Percentiles rank a stretch among this genome's conserved stretches.
phyloP scores from a whole-genome alignment of 768 basidiomycete species.

The Lepiota brunneoincarnata region DNA sequence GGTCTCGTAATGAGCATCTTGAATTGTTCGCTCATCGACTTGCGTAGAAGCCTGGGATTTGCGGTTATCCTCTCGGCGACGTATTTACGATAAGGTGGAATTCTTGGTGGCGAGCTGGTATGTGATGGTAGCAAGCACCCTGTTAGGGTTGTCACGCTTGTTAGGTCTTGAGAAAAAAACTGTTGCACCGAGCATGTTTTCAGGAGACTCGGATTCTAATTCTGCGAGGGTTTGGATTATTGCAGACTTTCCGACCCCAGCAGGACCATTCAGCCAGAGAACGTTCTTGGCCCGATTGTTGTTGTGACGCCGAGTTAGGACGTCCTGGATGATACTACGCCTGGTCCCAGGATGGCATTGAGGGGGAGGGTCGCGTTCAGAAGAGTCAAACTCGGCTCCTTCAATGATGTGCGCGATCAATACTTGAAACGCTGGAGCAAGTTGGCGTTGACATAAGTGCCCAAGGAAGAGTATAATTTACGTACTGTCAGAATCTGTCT shows the following conservation, averaged over 20 bases:
- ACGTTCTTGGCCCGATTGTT: background rate
- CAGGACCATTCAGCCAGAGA: slow-evolving; percentile 22
- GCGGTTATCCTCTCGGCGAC: slow-evolving; percentile 8
- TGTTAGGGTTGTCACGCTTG: background rate
- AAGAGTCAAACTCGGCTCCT: slow-evolving; percentile 16
- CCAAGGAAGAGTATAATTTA: background rate
- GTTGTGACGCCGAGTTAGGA: slow-evolving; percentile 12
- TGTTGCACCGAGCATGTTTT: slow-evolving; percentile 10
- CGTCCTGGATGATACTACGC: slow-evolving; percentile 4
- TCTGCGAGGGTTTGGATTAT: slow-evolving; percentile 29
- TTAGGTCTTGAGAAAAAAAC: slow-evolving; percentile 19
- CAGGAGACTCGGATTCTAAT: background rate
- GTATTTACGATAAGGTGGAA: background rate
- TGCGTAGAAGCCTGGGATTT: slow-evolving; percentile 8
- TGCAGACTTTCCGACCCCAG: slow-evolving; percentile 25
- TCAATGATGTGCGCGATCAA: background rate
- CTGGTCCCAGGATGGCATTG: slow-evolving; percentile 20
- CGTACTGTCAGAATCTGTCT: background rate
- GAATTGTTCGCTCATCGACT: slow-evolving; percentile 11
- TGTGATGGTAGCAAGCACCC: slow-evolving; percentile 19
- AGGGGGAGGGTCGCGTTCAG: slow-evolving; percentile 15
- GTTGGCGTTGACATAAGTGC: too few species aligned
- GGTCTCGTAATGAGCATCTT: slow-evolving; percentile 13
- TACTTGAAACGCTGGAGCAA: background rate
- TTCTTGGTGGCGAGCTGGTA: slow-evolving; percentile 17